Evolutionary conservation across 345 rosid species (phyloP).

Genomic region (Melaleuca alternifolia): DNA sequence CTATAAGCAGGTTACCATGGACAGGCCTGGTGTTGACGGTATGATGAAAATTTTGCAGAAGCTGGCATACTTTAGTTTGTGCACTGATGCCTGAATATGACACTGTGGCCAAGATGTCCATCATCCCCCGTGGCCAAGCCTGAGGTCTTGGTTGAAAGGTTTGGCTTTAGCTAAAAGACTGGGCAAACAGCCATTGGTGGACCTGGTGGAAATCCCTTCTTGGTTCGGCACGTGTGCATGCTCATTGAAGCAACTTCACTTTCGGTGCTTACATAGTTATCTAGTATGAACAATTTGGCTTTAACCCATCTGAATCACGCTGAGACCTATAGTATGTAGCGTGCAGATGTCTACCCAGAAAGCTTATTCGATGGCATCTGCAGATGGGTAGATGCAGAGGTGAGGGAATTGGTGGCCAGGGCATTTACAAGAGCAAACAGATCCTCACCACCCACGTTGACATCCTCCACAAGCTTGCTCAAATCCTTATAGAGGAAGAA

Average conservation of each 20-base stretch:
- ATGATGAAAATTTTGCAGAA: slow-evolving; percentile 27
- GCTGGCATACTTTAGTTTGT: slow-evolving; percentile 96
- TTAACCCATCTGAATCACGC: not conserved
- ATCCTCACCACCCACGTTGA: slow-evolving; percentile 61
- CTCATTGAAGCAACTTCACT: not conserved
- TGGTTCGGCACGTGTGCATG: slow-evolving; percentile 56
- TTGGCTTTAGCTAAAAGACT: slow-evolving; percentile 93
- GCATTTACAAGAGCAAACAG: slow-evolving; percentile 62
- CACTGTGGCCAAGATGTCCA: slow-evolving; percentile 92
- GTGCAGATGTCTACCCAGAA: slow-evolving; percentile 88
- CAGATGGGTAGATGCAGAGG: slow-evolving; percentile 87
- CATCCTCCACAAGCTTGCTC: slow-evolving; percentile 79
- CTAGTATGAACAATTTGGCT: not conserved
- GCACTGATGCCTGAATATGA: slow-evolving; percentile 97
- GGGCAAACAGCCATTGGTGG: slow-evolving; percentile 95
- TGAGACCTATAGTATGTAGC: not conserved
- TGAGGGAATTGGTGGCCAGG: slow-evolving; percentile 69
- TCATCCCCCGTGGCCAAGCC: slow-evolving; percentile 96
- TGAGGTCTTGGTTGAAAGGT: slow-evolving; percentile 98
- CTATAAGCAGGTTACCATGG: too few species aligned
- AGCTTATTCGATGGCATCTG: slow-evolving; percentile 97
- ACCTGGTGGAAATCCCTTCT: slow-evolving; percentile 92
- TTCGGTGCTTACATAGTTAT: not conserved
- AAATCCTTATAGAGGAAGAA: slow-evolving; percentile 74
- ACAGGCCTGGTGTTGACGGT: too few species aligned